These are phyloP conservation scores for Kwoniella heveanensis DNA, from an alignment of 768 basidiomycete genomes.

Conservation along the genomic window DNA sequence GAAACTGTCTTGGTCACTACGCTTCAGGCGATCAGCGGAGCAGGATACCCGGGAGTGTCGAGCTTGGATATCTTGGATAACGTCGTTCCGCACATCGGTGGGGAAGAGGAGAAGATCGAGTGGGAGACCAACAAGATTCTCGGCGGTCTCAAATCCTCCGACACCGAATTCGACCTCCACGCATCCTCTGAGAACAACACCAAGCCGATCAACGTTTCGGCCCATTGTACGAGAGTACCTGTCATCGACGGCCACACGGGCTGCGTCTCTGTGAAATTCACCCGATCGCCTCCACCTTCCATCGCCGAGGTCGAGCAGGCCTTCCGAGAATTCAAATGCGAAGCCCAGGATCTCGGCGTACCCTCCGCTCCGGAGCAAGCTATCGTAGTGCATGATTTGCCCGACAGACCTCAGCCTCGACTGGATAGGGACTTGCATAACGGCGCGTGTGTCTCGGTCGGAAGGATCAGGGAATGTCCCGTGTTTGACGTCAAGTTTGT, in stretches of 20 bases:
- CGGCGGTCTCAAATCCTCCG: slow-evolving; percentile 68
- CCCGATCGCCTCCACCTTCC: slow-evolving; percentile 74
- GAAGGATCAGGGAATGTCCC: slow-evolving; percentile 82
- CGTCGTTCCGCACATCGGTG: slow-evolving; percentile 87
- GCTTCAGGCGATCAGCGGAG: slow-evolving; percentile 96
- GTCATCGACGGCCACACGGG: slow-evolving; percentile 95
- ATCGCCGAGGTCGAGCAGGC: slow-evolving; percentile 86
- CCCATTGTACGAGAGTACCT: slow-evolving; percentile 90
- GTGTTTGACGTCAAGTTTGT: slow-evolving; percentile 97
- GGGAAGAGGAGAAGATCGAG: slow-evolving; percentile 94
- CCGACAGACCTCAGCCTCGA: slow-evolving; percentile 90
- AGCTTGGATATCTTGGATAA: slow-evolving; percentile 92
- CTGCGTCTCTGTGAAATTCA: slow-evolving; percentile 83
- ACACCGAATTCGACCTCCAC: slow-evolving; percentile 81
- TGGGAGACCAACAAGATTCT: slow-evolving; percentile 99
- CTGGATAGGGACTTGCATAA: slow-evolving; percentile 86
- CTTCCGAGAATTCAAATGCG: slow-evolving; percentile 70
- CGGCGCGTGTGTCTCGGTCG: slow-evolving; percentile 88
- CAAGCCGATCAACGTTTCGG: slow-evolving; percentile 79
- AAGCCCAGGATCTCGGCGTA: slow-evolving; percentile 67
- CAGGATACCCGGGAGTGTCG: slow-evolving; percentile 93
- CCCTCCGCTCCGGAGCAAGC: slow-evolving; percentile 83
- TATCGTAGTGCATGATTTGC: slow-evolving; percentile 87
- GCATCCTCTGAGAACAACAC: slow-evolving; percentile 56
- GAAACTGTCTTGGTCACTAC: slow-evolving; percentile 89